phyloP scores from a whole-genome alignment of 257 asterid genomes.

The Lycium barbarum region DNA sequence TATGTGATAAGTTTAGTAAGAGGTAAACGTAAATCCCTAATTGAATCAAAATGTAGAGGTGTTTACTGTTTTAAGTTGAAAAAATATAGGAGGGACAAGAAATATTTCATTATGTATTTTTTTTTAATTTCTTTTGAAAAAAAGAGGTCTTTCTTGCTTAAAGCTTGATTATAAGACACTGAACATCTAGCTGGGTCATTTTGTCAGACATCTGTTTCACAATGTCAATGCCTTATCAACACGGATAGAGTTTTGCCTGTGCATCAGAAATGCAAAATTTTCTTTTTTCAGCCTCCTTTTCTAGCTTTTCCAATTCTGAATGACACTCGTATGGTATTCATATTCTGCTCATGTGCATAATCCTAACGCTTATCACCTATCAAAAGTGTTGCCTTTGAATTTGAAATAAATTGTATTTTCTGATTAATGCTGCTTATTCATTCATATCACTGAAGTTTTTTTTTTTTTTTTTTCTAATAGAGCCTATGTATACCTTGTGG shows the following conservation, averaged over 20 bases:
- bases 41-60: neutral
- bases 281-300: neutral
- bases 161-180: neutral
- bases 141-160: neutral
- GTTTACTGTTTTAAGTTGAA: neutral
- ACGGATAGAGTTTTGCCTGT: neutral
- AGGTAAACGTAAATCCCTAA: neutral
- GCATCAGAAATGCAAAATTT: neutral
- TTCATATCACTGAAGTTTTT: neutral
- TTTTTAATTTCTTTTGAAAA: neutral
- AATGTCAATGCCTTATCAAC: neutral
- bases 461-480: neutral
- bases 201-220: neutral
- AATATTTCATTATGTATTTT: neutral
- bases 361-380: neutral
- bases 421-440: neutral
- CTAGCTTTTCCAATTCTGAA: neutral
- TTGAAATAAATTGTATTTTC: neutral
- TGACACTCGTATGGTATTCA: neutral
- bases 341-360: neutral
- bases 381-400: neutral
- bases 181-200: neutral
- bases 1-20: neutral
- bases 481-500: neutral
- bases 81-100: neutral